Evolutionary conservation across 2,329 filamentous ascomycete genomes (phyloP).

Genomic region (Calonectria leucothoes): DNA sequence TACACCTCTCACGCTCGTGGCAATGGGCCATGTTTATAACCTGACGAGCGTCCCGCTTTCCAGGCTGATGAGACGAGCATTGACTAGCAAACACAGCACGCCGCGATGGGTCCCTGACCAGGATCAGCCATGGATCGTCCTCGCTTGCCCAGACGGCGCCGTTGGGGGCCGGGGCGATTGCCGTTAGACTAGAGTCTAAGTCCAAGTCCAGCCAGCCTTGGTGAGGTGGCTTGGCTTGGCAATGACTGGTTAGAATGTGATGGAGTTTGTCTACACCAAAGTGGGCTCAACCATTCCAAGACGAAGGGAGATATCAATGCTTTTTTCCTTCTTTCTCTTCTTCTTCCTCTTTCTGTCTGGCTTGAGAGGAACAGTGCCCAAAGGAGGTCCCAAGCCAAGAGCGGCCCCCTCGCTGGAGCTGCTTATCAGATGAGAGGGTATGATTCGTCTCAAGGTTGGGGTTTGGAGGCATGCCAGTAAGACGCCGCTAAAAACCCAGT

Average conservation of each 20-base stretch:
- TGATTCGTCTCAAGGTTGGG: neutral
- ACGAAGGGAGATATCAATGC: neutral
- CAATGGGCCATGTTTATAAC: constrained; percentile 21
- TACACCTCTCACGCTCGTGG: neutral
- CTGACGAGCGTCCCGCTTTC: neutral
- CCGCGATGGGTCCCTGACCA: neutral
- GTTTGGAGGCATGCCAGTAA: constrained; percentile 10
- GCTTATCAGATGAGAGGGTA: neutral
- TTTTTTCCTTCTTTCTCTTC: constrained; percentile 1
- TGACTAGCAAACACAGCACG: neutral
- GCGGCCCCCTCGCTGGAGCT: neutral
- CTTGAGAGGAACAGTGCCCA: constrained; percentile 12
- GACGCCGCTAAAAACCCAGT: neutral
- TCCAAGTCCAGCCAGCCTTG: neutral
- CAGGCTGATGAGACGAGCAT: neutral
- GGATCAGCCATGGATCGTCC: constrained; percentile 8
- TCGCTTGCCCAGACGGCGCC: neutral
- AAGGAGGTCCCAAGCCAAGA: neutral
- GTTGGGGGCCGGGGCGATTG: constrained; percentile 13
- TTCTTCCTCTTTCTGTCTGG: constrained; percentile 18
- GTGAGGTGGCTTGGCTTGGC: neutral
- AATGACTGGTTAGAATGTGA: constrained; percentile 3
- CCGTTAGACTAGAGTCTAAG: neutral
- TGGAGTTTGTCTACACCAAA: neutral
- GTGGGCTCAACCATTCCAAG: neutral